Conservation (phyloP, 2,329 filamentous ascomycete species). For the Fusarium sp. region DNA sequence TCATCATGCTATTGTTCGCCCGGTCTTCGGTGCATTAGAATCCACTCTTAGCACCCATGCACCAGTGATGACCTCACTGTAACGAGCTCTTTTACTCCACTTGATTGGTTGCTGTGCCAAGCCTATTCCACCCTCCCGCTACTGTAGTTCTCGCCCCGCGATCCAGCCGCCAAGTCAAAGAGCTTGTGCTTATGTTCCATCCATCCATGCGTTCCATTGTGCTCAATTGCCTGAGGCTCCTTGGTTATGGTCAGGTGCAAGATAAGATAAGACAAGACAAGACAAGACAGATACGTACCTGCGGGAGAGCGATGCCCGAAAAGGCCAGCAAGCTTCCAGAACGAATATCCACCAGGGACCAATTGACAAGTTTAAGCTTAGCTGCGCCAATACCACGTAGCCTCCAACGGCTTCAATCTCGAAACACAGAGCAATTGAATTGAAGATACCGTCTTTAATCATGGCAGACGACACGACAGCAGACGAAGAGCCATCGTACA, state of each 20-base stretch:
- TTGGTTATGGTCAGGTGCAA: conserved; percentile 5
- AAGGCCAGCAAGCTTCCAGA: conserved; percentile 48
- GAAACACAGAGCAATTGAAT: background rate
- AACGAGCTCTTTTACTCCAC: conserved; percentile 14
- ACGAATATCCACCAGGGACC: conserved; percentile 21
- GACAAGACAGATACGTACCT: conserved; percentile 31
- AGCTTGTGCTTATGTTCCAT: conserved; percentile 7
- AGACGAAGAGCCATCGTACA: conserved; percentile 79
- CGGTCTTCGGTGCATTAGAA: background rate
- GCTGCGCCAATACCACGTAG: conserved; percentile 12
- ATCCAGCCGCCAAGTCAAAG: conserved; percentile 24
- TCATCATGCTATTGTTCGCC: conserved; percentile 4
- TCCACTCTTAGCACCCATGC: conserved; percentile 30
- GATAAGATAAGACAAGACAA: background rate
- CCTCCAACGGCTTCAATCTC: conserved; percentile 10
- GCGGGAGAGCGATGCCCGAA: conserved; percentile 41
- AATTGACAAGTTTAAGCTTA: conserved; percentile 16
- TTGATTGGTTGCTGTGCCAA: conserved; percentile 37
- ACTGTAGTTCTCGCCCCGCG: conserved; percentile 18
- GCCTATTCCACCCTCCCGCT: conserved; percentile 4
- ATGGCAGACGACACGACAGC: conserved; percentile 27
- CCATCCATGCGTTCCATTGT: background rate
- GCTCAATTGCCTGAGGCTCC: background rate
- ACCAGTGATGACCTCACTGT: conserved; percentile 43
- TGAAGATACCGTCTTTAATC: background rate